Conservation (phyloP, 2,329 filamentous ascomycete species). For the Ascochyta clinopodiicola region DNA sequence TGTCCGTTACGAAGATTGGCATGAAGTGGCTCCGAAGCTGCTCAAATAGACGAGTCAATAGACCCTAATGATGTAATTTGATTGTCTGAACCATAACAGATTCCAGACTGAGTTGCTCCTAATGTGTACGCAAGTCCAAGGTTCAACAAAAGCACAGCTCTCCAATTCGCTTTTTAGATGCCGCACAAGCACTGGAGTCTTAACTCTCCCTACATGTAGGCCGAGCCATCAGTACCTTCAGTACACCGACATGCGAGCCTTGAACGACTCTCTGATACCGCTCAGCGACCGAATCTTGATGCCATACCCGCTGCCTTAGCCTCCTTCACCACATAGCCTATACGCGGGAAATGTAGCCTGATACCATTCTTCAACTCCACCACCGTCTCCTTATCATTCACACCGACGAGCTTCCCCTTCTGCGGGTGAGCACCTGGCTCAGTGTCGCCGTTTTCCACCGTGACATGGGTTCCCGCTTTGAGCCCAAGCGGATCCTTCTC, state of each 20-base stretch:
- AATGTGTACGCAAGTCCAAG: too few relatives aligned
- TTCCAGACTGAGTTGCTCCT: too few relatives aligned
- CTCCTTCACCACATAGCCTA: slow-evolving; percentile 11
- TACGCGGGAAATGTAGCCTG: slow-evolving; percentile 9
- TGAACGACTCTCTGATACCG: too few relatives aligned
- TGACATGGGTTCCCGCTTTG: not conserved
- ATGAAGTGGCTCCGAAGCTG: not conserved
- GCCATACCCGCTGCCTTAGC: not conserved
- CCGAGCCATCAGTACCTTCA: too few relatives aligned
- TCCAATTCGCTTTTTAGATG: too few relatives aligned
- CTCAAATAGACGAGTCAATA: not conserved
- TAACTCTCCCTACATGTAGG: too few relatives aligned
- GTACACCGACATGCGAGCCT: too few relatives aligned
- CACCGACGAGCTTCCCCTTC: slow-evolving; percentile 9
- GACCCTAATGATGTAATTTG: not conserved
- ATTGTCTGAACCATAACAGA: not conserved
- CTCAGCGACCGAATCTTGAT: not conserved
- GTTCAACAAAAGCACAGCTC: too few relatives aligned
- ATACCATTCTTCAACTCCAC: slow-evolving; percentile 11
- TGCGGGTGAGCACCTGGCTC: slow-evolving; percentile 11
- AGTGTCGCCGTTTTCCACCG: slow-evolving; percentile 8
- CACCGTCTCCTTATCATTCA: not conserved
- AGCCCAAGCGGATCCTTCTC: slow-evolving; percentile 5
- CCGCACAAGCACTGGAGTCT: too few relatives aligned
- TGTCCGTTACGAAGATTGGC: not conserved